These are phyloP conservation scores for Apostasia shenzhenica DNA, from an alignment of 106 monocot species.

Conservation along the genomic window DNA sequence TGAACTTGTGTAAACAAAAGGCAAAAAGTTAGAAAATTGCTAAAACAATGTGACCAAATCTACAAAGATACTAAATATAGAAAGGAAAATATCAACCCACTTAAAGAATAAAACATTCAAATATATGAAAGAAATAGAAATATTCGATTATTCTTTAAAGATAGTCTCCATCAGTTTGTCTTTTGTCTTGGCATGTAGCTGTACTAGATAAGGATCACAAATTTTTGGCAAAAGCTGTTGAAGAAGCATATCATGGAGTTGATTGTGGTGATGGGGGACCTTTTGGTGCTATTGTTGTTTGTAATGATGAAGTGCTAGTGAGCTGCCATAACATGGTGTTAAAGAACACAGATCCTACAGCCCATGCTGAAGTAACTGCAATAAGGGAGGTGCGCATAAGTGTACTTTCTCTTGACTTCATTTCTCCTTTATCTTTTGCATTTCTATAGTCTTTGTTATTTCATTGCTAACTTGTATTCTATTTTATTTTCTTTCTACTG, in stretches of 20 bases:
- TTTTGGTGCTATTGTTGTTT: constrained; percentile 92
- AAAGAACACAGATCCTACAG: constrained; percentile 80
- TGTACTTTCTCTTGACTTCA: too few relatives aligned
- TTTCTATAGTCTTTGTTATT: too few relatives aligned
- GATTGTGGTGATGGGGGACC: constrained; percentile 87
- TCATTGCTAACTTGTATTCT: too few relatives aligned
- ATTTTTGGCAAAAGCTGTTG: constrained; percentile 79
- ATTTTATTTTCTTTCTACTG: too few relatives aligned
- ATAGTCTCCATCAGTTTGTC: background rate
- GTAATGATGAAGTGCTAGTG: constrained; percentile 73
- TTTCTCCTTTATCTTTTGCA: too few relatives aligned
- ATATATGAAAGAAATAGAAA: too few relatives aligned
- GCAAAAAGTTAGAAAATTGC: too few relatives aligned
- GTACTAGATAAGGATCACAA: constrained; percentile 67
- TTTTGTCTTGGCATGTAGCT: background rate
- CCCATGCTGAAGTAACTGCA: constrained; percentile 95
- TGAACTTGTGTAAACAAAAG: too few relatives aligned
- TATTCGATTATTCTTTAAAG: background rate
- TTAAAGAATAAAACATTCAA: too few relatives aligned
- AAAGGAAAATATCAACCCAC: too few relatives aligned
- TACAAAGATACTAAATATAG: too few relatives aligned
- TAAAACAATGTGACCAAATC: too few relatives aligned
- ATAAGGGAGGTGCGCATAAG: constrained; percentile 64
- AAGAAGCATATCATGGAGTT: constrained; percentile 84
- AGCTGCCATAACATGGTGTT: constrained; percentile 97